phyloP scores from a whole-genome alignment of 441 rosid species.

The Brassica balearica region DNA sequence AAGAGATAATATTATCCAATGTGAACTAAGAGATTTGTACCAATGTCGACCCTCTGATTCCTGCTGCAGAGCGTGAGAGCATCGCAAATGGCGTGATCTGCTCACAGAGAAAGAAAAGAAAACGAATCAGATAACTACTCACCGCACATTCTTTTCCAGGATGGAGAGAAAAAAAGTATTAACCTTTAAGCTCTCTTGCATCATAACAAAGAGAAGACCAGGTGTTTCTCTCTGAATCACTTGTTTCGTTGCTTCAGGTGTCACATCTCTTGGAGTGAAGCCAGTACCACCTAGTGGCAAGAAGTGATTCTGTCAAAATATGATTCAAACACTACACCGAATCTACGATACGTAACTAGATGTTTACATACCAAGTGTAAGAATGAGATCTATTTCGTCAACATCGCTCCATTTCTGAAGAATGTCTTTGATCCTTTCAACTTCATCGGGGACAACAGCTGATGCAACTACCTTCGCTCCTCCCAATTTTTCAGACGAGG shows the following conservation, averaged over 20 bases:
- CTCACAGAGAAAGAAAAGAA: constrained; percentile 38
- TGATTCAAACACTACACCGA: constrained; percentile 5
- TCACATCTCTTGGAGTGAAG: constrained; percentile 92
- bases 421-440: constrained; percentile 67
- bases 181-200: constrained; percentile 95
- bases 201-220: constrained; percentile 90
- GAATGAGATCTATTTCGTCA: constrained; percentile 82
- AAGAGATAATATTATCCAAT: no score
- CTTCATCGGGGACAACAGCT: constrained; percentile 87
- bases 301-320: not conserved
- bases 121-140: no score
- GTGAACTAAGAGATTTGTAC: constrained; percentile 46
- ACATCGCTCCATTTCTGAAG: constrained; percentile 80
- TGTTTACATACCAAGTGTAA: constrained; percentile 73
- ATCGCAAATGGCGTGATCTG: constrained; percentile 96
- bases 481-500: constrained; percentile 84
- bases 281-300: constrained; percentile 85
- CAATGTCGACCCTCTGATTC: constrained; percentile 95
- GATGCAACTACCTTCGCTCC: constrained; percentile 81
- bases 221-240: constrained; percentile 90
- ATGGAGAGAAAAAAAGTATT: not conserved
- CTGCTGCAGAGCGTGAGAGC: constrained; percentile 94
- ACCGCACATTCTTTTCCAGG: not conserved
- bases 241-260: constrained; percentile 96
- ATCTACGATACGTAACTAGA: not conserved